Evolutionary conservation across 2,329 filamentous ascomycete genomes (phyloP).

Genomic region (Beauveria caledonica): DNA sequence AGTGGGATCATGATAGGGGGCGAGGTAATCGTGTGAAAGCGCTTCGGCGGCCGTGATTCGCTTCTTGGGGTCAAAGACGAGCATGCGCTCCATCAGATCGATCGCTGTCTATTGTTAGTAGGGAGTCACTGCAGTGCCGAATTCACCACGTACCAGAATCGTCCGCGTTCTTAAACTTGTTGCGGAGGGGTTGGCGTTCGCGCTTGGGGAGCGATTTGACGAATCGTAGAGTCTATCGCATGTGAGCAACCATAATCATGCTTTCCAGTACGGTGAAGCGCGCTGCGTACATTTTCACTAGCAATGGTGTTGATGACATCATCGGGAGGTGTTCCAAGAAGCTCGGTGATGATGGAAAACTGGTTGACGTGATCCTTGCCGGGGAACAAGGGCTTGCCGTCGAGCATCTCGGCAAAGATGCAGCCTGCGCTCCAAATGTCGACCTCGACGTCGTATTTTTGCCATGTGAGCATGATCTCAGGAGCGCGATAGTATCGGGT

Average conservation of each 20-base stretch:
- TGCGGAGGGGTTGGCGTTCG: slow-evolving; percentile 73
- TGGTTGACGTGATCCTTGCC: slow-evolving; percentile 99
- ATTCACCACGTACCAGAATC: slow-evolving; percentile 53
- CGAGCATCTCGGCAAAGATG: slow-evolving; percentile 98
- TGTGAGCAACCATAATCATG: not conserved
- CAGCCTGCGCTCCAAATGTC: slow-evolving; percentile 99
- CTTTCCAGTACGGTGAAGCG: slow-evolving; percentile 14
- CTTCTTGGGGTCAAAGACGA: slow-evolving; percentile 97
- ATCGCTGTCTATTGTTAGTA: slow-evolving; percentile 55
- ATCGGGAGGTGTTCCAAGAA: slow-evolving; percentile 90
- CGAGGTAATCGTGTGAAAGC: slow-evolving; percentile 84
- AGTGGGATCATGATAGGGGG: slow-evolving; percentile 93
- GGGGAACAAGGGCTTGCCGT: slow-evolving; percentile 95
- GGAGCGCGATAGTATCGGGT: slow-evolving; percentile 97
- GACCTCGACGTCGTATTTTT: slow-evolving; percentile 98
- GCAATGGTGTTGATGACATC: slow-evolving; percentile 99
- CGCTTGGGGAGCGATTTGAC: slow-evolving; percentile 95
- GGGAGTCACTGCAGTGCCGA: not conserved
- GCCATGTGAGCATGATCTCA: slow-evolving; percentile 99
- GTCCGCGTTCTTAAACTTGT: slow-evolving; percentile 96
- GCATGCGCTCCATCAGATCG: slow-evolving; percentile 90
- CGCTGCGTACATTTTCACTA: slow-evolving; percentile 75
- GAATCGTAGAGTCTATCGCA: slow-evolving; percentile 74
- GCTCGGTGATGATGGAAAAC: slow-evolving; percentile 98
- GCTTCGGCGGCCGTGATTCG: slow-evolving; percentile 81